A percentile compares a stretch with the other conserved stretches of the same genome.
Conservation (phyloP, 2,329 filamentous ascomycete genomes). For the Cordyceps tenuipes region DNA sequence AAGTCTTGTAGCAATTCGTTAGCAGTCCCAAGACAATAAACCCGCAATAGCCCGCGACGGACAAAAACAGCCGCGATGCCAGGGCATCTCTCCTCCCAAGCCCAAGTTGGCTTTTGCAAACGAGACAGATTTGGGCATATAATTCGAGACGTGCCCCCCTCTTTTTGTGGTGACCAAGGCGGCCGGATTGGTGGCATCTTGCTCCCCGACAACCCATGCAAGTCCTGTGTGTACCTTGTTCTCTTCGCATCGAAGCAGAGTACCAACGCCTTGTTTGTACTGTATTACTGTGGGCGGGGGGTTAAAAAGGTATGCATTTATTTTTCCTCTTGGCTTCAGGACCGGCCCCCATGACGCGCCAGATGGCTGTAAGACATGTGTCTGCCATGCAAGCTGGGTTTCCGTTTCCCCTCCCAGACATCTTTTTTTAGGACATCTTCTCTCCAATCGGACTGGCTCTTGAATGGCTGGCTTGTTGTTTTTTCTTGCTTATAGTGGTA, state of each 20-base stretch:
- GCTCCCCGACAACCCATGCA: neutral
- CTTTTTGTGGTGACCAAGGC: neutral
- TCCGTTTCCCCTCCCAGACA: neutral
- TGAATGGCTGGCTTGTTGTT: neutral
- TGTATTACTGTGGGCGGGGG: too few species aligned
- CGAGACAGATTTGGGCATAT: slow-evolving; percentile 5
- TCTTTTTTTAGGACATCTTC: slow-evolving; percentile 7
- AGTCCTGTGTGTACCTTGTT: neutral
- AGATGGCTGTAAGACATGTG: slow-evolving; percentile 9
- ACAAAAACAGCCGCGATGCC: neutral
- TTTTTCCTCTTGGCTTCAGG: neutral
- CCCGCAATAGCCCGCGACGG: neutral
- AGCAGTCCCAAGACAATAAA: too few species aligned
- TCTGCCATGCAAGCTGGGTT: slow-evolving; percentile 9
- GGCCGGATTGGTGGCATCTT: neutral
- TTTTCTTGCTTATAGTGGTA: neutral
- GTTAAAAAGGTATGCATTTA: too few species aligned
- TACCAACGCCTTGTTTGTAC: neutral
- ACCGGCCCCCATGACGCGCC: neutral
- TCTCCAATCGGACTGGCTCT: neutral
- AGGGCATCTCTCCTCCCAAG: neutral
- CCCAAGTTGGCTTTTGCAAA: neutral
- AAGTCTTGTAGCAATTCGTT: too few species aligned
- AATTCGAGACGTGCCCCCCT: neutral
- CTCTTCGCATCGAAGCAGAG: neutral